Evolutionary conservation across 768 basidiomycete species (phyloP), one percentile per base, ranked within the genome.

Genomic region (Strobilomyces confusus): DNA sequence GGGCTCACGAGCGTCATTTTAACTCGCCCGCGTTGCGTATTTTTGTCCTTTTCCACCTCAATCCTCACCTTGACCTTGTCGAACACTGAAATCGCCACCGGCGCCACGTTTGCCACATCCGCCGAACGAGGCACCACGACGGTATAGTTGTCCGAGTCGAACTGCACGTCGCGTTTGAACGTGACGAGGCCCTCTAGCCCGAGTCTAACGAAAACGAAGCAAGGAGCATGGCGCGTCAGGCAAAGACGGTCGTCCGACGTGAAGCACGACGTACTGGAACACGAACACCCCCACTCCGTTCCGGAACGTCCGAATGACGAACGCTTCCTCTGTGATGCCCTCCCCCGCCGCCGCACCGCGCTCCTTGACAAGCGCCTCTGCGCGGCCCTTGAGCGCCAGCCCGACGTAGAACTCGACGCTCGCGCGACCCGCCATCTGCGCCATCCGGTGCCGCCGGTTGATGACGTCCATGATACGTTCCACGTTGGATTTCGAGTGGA

Each of bases 401-500:
- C 95, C 95, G 25, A 98, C 94, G 63, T 97, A 98, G 60, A 98
- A 99, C 71, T 99, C 95, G 30, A 98, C 88, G 66, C 92, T 95
- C 0, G 97, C 97, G 14, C 97, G 79, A 4, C 95, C 86, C 0
- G 97, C 97, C 89, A 95, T 95, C 65, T 99, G 97, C 0, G 97
- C 97, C 82, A 95, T 89, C 25, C 95, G 81, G 68, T 99, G 95
- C 17, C 95, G 80, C 40, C 86, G 81, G 63, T 98, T 99, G 48
- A 98, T 88, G 22, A 89, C 84, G 52, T 86, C 86, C 58, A 98
- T 71, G 8, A 89, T 80, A 19, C 86, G 83, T 66, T 98, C 97
- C 3, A 98, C 90, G 62, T 92, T 85, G 14, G 80, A 68, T 67
- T 94, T 92, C 0, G 92, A 92, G 63, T 97, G 93, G 2, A 99